Evolutionary conservation across 371 early-diverging fungal species (phyloP), one percentile per base, ranked within the genome.

Genomic region (Mortierella sp.): DNA sequence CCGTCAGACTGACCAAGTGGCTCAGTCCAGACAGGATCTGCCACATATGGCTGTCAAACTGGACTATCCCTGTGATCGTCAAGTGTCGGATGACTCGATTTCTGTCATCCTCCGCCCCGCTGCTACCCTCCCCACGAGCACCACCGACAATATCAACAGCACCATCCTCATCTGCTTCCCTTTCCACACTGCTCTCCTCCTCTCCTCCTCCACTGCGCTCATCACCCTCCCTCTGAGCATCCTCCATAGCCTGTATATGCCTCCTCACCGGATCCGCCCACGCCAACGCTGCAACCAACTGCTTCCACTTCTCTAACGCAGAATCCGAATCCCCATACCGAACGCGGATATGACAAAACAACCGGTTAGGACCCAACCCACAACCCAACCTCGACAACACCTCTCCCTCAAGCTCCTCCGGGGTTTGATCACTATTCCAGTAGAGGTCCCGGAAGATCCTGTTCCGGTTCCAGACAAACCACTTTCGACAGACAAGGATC

Each of bases 401-500:
- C 8, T 41, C 18, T 2, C 3, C 41, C 38, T 68, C 68, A 24
- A 68, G 68, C 4, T 68, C 68, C 10, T 24, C 41, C 68, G 0
- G 1, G 21, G 38, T 8, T 1, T 18, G 43, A 21, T 38, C 43
- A 4, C 68, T 41, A 41, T 68, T 68, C 68, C 68, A 68, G 24
- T 68, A 68, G 24, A 68, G 38, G n/a, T 68, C 68, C 68, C 43
- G 68, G 24, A 68, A 68, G 68, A 41, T 21, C 24, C 68, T 41
- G 43, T 68, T 11, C 4, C 24, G 41, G 21, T 38, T 68, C 68
- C 68, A 68, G 68, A 38, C 11, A 11, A 10, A 68, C 68, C 68
- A 68, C 68, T 68, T 41, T 21, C 68, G 68, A 24, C 68, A 68
- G 18, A 68, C 68, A 24, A 68, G 68, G 6, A 68, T 16, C 8